Evolutionary conservation across 768 basidiomycete species (phyloP).

Genomic region (Lyophyllum shimeji): DNA sequence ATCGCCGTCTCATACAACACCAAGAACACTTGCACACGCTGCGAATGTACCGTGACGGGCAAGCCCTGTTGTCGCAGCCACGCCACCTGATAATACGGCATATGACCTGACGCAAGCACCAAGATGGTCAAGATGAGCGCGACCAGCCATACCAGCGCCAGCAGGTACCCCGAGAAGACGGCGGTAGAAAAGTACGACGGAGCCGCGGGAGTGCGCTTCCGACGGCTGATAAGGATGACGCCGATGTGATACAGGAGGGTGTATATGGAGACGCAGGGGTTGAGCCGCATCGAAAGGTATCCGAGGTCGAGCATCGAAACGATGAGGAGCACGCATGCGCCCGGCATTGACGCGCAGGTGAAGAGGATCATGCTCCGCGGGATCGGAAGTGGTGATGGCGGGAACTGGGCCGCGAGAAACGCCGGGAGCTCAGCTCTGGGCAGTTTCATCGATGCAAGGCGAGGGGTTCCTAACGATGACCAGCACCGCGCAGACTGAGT

Average conservation of each 20-base stretch:
- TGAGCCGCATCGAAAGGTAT: slow-evolving; percentile 32
- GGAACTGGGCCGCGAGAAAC: slow-evolving; percentile 2
- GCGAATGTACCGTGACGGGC: slow-evolving; percentile 25
- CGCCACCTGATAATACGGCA: slow-evolving; percentile 16
- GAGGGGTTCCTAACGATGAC: slow-evolving; percentile 21
- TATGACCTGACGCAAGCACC: slow-evolving; percentile 20
- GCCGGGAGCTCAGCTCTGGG: slow-evolving; percentile 14
- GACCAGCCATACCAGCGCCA: slow-evolving; percentile 29
- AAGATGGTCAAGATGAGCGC: slow-evolving; percentile 28
- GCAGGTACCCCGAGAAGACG: slow-evolving; percentile 28
- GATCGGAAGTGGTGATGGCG: slow-evolving; percentile 18
- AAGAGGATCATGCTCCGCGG: slow-evolving; percentile 28
- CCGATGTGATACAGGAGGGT: slow-evolving; percentile 28
- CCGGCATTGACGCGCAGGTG: slow-evolving; percentile 24
- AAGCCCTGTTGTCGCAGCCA: slow-evolving; percentile 25
- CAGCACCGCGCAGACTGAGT: slow-evolving; percentile 24
- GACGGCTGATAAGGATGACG: slow-evolving; percentile 25
- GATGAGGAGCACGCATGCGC: slow-evolving; percentile 25
- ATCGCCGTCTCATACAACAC: slow-evolving; percentile 24
- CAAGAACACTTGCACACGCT: slow-evolving; percentile 29
- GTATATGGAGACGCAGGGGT: slow-evolving; percentile 27
- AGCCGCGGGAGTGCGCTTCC: slow-evolving; percentile 21
- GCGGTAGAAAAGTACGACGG: slow-evolving; percentile 34
- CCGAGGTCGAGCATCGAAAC: slow-evolving; percentile 33
- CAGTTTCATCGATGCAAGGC: slow-evolving; percentile 14